phyloP scores from a whole-genome alignment of 202 grass and related monocot species.

The Zizania palustris region DNA sequence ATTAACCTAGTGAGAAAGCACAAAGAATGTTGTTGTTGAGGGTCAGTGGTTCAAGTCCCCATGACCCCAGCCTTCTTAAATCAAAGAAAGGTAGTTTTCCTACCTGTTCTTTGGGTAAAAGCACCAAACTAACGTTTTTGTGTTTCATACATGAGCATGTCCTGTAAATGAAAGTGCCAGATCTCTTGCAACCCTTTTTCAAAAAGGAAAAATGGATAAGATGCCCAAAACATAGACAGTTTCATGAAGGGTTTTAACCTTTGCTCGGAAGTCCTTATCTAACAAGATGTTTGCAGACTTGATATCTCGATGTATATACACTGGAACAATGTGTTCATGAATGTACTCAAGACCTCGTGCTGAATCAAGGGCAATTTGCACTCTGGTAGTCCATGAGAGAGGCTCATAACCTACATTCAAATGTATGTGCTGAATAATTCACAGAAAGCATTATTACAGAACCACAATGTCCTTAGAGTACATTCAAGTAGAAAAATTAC shows the following conservation, averaged over 20 bases:
- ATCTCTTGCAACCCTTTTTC: too few relatives aligned
- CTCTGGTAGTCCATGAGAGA: constrained; percentile 74
- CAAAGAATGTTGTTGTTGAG: too few relatives aligned
- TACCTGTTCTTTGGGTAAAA: too few relatives aligned
- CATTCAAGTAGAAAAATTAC: constrained; percentile 29
- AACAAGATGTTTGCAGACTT: constrained; percentile 98
- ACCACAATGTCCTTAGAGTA: neutral
- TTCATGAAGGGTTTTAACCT: constrained; percentile 52
- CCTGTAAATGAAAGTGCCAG: too few relatives aligned
- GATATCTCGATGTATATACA: constrained; percentile 94
- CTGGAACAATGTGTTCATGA: constrained; percentile 91
- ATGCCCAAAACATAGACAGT: too few relatives aligned
- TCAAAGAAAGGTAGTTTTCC: too few relatives aligned
- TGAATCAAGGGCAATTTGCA: constrained; percentile 92
- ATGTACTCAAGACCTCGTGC: constrained; percentile 97
- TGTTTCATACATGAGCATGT: too few relatives aligned
- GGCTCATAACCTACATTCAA: constrained; percentile 58
- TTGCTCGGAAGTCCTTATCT: constrained; percentile 82
- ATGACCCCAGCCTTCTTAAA: too few relatives aligned
- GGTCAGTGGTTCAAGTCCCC: too few relatives aligned
- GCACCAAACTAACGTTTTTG: too few relatives aligned
- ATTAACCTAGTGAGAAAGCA: too few relatives aligned
- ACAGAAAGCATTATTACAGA: constrained; percentile 29
- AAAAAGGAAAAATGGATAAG: too few relatives aligned
- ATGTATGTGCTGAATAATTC: constrained; percentile 27